phyloP scores from a whole-genome alignment of 495 filamentous ascomycete genomes.

The Neurospora terricola region DNA sequence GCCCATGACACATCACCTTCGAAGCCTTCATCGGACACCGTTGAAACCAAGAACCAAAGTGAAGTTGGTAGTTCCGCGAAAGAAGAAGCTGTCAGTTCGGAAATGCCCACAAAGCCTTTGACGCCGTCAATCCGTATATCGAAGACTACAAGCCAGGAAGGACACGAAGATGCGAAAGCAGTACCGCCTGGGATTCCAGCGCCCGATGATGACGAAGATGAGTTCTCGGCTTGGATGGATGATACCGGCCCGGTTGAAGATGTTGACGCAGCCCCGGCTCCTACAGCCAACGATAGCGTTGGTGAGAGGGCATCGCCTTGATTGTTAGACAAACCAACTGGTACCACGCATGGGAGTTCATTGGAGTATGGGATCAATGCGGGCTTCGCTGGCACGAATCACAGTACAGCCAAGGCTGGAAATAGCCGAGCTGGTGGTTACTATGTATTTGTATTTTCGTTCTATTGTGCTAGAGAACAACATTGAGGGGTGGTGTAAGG shows the following conservation, averaged over 20 bases:
- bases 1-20: slow-evolving; percentile 21
- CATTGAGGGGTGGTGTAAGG: neutral
- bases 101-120: neutral
- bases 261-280: neutral
- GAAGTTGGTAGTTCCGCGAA: neutral
- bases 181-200: neutral
- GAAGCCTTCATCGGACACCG: slow-evolving; percentile 36
- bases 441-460: neutral
- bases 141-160: neutral
- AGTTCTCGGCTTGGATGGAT: slow-evolving; percentile 29
- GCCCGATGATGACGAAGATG: slow-evolving; percentile 4
- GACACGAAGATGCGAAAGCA: neutral
- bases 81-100: neutral
- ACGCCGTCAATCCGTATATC: neutral
- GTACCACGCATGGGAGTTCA: neutral
- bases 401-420: neutral
- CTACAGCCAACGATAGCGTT: neutral
- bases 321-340: neutral
- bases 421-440: neutral
- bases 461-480: neutral
- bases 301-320: neutral
- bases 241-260: slow-evolving; percentile 8
- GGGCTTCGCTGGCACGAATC: neutral
- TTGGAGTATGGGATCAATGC: neutral
- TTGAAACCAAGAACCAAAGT: slow-evolving; percentile 8